Evolutionary conservation across 768 basidiomycete genomes (phyloP), one percentile per base, ranked within the genome.

Genomic region (Daedalea quercina): DNA sequence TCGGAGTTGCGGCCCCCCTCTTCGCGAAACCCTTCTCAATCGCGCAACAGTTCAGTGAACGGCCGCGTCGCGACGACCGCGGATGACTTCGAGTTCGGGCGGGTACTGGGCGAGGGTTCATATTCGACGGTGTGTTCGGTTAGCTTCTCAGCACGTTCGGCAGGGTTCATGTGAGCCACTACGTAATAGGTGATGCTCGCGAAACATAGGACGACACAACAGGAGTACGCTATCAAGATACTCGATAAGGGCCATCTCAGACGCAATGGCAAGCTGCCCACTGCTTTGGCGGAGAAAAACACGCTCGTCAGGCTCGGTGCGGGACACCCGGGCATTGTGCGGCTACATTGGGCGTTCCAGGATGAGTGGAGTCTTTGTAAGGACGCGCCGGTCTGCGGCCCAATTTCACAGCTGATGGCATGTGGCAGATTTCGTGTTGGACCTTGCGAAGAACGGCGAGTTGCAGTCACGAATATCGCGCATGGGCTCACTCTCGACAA

Each of bases 211-310:
- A 66, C 73, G 37, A 83, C 82, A 15, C 76, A 81, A 19, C 78
- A 84, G 53, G 70, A 78, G 44, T 90, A 87, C 63, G 88, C 89
- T 2, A 76, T 90, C 62, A 90, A 91, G 69, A 79, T 89, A 15
- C 75, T 93, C 48, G 88, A 91, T 69, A 94, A 94, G 74, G 80
- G 76, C 35, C 88, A 92, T 64, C 76, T 94, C 47, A 78, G 82
- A 52, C 79, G 84, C 64, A 85, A 89, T 63, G 82, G 87, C 64
- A 90, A 90, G 67, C 79, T 84, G 62, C 76, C 78, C 24, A 86
- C 86, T 24, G 89, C 86, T n/a, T 73, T 82, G 26, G 79, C 86
- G 0, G 92, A 94, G 72, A 87, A 87, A 67, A 84, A 85, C 58
- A 84, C 85, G 0, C 76, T 94, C 34, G 77, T 87, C 33, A 72